Evolutionary conservation across 2,329 filamentous ascomycete genomes (phyloP), one percentile per base, ranked within the genome.

Genomic region (Botryotinia narcissicola): DNA sequence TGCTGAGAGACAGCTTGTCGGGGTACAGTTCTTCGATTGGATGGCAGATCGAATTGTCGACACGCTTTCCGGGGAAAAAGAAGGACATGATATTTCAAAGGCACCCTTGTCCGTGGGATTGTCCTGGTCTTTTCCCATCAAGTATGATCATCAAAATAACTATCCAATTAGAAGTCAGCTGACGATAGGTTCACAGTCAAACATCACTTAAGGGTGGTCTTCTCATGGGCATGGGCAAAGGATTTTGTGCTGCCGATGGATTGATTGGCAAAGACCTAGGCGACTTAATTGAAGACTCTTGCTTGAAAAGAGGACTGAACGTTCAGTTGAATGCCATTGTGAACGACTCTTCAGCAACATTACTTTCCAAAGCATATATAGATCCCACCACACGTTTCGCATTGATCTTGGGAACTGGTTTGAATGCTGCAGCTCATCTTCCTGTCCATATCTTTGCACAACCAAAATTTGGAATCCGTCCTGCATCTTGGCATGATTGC

Each of bases 111-210:
- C 86, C 14, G 84, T 91, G 82, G 89, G 89, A 1, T 80, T 92
- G 75, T 88, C 90, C 9, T 92, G 90, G 89, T 92, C 90, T 74
- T 92, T 92, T 77, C 90, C 90, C 40, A 89, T 92, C 62, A 88
- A 92, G 89, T 91, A 84, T 80, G 88, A 42, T 14, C 70, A 29
- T 25, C 29, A 29, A 20, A 32, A 37, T 84, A 44, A 42, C 64
- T n/a, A 22, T 44, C 68, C 32, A 64, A 51, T 75, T 40, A 37
- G 63, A 67, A 44, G 67, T 78, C 76, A 78, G 78, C 80, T 81
- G 77, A 78, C 32, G 72, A 20, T 37, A 22, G 25, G 10, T 40
- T n/a, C 54, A n/a, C 70, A 91, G 89, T 76, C 90, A 92, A 87
- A 90, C 88, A 20, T 90, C 89, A 4, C 82, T 90, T 44, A 86